Conservation (phyloP, 768 basidiomycete species). For the Termitomyces eurrhizus region DNA sequence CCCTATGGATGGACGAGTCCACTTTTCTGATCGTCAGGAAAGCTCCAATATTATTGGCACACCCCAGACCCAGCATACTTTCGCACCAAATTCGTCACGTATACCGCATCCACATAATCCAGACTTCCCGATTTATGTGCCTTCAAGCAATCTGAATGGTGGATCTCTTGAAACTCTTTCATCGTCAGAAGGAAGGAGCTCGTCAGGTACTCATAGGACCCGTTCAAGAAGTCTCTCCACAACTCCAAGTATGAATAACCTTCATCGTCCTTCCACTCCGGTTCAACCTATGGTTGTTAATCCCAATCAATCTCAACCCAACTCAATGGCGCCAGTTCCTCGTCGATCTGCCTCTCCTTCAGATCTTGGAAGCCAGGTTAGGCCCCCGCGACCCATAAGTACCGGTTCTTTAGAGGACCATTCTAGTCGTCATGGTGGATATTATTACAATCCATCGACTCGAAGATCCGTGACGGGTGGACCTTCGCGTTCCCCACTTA, state of each 20-base stretch:
- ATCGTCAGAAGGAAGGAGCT: not conserved
- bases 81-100: not conserved
- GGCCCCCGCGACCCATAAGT: not conserved
- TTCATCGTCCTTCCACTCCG: not conserved
- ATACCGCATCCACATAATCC: not conserved
- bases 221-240: not conserved
- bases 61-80: not conserved
- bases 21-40: not conserved
- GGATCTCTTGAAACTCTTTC: not conserved
- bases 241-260: not conserved
- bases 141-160: not conserved
- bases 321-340: not conserved
- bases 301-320: not conserved
- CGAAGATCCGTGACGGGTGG: not conserved
- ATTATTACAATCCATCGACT: not conserved
- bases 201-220: not conserved
- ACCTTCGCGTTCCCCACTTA: not conserved
- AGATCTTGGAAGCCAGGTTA: not conserved
- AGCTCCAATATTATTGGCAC: no score
- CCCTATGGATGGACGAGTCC: conserved; percentile 10
- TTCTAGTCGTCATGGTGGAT: not conserved
- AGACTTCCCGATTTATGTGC: not conserved
- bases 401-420: not conserved
- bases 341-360: not conserved
- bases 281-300: not conserved